Evolutionary conservation across 1,284 basidiomycete genomes (phyloP), one percentile per base, ranked within the genome.

Genomic region (Naganishia albida): DNA sequence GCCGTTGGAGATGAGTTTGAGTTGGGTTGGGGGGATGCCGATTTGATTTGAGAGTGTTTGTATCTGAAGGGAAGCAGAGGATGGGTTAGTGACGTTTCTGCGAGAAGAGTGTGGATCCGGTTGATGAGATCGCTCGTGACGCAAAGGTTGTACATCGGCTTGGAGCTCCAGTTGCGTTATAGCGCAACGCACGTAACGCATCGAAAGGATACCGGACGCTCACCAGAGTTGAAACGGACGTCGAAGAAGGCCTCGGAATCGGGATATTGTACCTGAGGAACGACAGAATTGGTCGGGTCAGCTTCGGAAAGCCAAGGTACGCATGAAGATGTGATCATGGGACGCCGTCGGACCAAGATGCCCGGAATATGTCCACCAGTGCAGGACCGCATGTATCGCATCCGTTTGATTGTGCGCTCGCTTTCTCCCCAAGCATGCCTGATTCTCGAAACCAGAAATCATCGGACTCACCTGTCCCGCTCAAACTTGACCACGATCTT

Each of bases 1-100:
- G 42, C 79, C 79, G 63, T 78, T 75, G 73, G 72, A 75, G 66
- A 81, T 76, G 38, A 80, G 68, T 65, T 80, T 78, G 66, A 79
- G 69, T 60, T 73, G 71, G 54, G 68, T 55, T 10, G 71, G 42
- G 10, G 76, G 74, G 40, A 80, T 64, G 18, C 70, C 71, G 3
- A 77, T 80, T 49, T 77, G 75, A 16, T 73, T 60, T 15, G 78
- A 74, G 12, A 80, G 74, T 3, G 78, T 80, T 54, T 53, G 40
- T 34, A 68, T 64, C 67, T 68, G 57, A 6, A 26, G n/a, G n/a
- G n/a, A n/a, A n/a, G n/a, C 6, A 25, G 26, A 25, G 10, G 7
- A 13, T 18, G n/a, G 42, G 20, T 25, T 38, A 26, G 55, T 23
- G n/a, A n/a, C 16, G 18, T 26, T 23, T 34, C 26, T 46, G 20